phyloP scores from a whole-genome alignment of 2,329 filamentous ascomycete species.

The Pyrenophora tritici-repentis region DNA sequence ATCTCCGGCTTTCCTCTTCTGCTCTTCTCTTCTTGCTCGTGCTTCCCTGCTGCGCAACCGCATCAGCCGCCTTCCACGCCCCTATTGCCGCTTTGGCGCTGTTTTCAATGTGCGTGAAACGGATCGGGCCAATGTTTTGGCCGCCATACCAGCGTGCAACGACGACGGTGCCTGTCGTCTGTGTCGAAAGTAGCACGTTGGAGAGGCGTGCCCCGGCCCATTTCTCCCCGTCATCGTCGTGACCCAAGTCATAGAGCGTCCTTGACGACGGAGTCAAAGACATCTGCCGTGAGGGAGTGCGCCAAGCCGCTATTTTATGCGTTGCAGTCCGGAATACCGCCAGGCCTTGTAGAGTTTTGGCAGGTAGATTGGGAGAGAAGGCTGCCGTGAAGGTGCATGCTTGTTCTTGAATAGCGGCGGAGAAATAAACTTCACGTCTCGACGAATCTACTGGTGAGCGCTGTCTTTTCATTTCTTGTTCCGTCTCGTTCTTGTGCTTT shows the following conservation, averaged over 20 bases:
- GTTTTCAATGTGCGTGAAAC: conserved; percentile 59
- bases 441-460: conserved; percentile 19
- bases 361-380: conserved; percentile 53
- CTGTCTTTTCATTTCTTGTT: conserved; percentile 35
- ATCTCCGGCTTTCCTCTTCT: conserved; percentile 42
- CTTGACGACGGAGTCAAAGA: conserved; percentile 47
- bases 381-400: conserved; percentile 57
- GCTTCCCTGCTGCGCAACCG: conserved; percentile 40
- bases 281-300: conserved; percentile 54
- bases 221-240: conserved; percentile 61
- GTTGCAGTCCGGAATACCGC: conserved; percentile 53
- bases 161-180: conserved; percentile 54
- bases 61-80: conserved; percentile 46
- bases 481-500: background rate
- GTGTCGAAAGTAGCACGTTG: conserved; percentile 52
- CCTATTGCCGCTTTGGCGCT: conserved; percentile 55
- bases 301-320: conserved; percentile 59
- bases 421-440: conserved; percentile 49
- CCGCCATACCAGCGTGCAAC: conserved; percentile 63
- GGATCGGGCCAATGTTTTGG: conserved; percentile 56
- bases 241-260: conserved; percentile 50
- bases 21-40: conserved; percentile 45
- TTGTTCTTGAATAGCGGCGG: conserved; percentile 55
- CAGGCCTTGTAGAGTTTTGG: conserved; percentile 50
- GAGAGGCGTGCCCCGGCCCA: conserved; percentile 56